Evolutionary conservation across 352 stramenopile species (phyloP), one percentile per base, ranked within the genome.

Genomic region (Discostella stelligera): DNA sequence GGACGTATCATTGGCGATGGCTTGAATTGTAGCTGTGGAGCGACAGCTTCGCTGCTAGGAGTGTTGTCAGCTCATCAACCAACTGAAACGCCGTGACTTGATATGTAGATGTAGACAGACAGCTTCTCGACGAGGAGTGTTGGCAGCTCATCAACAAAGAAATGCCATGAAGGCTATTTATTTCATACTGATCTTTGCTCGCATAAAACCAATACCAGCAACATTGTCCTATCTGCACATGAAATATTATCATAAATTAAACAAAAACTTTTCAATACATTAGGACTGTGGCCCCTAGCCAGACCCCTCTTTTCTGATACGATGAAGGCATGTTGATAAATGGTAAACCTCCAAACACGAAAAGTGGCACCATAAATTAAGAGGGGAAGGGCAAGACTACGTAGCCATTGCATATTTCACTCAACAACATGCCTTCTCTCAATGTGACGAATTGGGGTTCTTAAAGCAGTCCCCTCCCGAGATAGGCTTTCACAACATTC

Each of bases 1-100:
- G 25, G 41, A 71, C 72, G 7, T 80, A 74, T 49, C 64, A 61
- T 39, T 66, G 64, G 58, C 46, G 46, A 50, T 74, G 64, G 72
- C 48, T 76, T 0, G 72, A 65, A 8, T 46, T 80, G 58, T 64
- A 80, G 49, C 56, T 79, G 27, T 79, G 60, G 7, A 23, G 16
- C 10, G 52, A 16, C 20, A 37, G 18, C 20, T 32, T 39, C 18
- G 49, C n/a, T 2, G 7, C 20, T 18, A 25, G 6, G 14, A 54
- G 41, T 49, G 16, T 49, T 49, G 41, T 49, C 9, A 49, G 16
- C 16, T 49, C 41, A 14, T 49, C 41, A 49, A 49, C 46, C 4
- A 3, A 8, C 46, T 53, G 37, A 44, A 5, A 44, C 13, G 2
- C 37, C 37, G 4, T 44, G 7, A 44, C 46, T 76, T 2, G 72